Evolutionary conservation across 495 filamentous ascomycete species (phyloP).

Genomic region (Cenococcum geophilum): DNA sequence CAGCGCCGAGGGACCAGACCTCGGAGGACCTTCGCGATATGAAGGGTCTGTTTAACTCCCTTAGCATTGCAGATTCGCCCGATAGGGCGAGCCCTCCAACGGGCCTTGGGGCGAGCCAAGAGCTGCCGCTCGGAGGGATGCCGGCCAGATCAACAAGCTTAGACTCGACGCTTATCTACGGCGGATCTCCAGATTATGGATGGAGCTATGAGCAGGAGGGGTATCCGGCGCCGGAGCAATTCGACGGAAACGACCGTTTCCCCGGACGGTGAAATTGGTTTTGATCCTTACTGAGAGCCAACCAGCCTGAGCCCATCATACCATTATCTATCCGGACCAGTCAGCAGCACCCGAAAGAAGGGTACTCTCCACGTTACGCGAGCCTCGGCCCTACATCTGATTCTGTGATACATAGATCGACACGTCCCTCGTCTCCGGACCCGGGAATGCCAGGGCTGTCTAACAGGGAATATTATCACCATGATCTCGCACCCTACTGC

Average conservation of each 20-base stretch:
- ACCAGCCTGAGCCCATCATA: too few relatives aligned
- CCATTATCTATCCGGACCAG: not conserved
- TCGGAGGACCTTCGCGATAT: constrained; percentile 67
- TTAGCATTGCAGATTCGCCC: constrained; percentile 28
- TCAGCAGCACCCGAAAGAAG: not conserved
- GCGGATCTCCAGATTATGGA: constrained; percentile 21
- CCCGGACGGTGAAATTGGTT: not conserved
- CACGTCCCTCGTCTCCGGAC: not conserved
- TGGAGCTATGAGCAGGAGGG: constrained; percentile 15
- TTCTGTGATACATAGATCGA: not conserved
- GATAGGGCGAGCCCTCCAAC: not conserved
- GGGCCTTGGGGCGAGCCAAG: constrained; percentile 5
- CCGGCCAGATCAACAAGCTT: constrained; percentile 3
- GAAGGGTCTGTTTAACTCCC: constrained; percentile 57
- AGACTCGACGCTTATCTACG: constrained; percentile 27
- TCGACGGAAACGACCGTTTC: not conserved
- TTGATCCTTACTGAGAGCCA: too few relatives aligned
- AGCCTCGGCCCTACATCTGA: not conserved
- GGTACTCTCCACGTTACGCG: not conserved
- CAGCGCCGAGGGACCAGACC: constrained; percentile 54
- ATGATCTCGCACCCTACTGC: not conserved
- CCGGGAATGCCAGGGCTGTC: not conserved
- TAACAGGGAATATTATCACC: not conserved
- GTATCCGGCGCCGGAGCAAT: not conserved
- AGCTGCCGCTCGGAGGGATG: constrained; percentile 7